Base-by-base conservation (phyloP, 306 rosid genomes). In the Castanopsis chinensis region DNA sequence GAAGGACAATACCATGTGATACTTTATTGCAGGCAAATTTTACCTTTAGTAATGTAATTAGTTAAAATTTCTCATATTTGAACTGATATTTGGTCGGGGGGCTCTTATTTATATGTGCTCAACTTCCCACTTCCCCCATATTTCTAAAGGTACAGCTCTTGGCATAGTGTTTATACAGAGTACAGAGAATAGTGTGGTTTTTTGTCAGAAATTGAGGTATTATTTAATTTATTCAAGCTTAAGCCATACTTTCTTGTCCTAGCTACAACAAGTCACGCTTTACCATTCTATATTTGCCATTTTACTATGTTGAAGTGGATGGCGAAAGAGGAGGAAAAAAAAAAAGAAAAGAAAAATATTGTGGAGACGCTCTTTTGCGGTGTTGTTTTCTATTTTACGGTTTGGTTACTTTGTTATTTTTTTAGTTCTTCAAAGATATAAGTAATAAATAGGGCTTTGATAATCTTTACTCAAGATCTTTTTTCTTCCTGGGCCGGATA, bases 31-130 rank as follows among this genome's bases (percentile, higher is more conserved):
- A 75, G 70, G 74, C 73, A 75, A 76, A 77, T 49, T 54, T 37
- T 67, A 73, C 71, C 76, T 12, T 71, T 76, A 11, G 70, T 60
- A 51, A 54, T 89, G 93, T 91, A 91, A 89, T 86, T 91, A 88
- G 77, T 76, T 71, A 75, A 25, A 49, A 2, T 32, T 60, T 57
- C 4, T 56, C 27, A 13, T 45, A 45, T 18, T 70, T 14, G 17
- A 27, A 9, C 45, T 45, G 25, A 30, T 27, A 69, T 78, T 71
- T 53, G 37, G 74, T 4, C 18, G 52, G 64, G 75, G 21, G 61
- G 65, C 74, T 73, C 41, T 72, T 13, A 15, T 43, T 57, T 74
- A 32, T 56, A 11, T 75, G 43, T 25, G 43, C 8, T 45, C 45
- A 35, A 33, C 28, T 58, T 58, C 2, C 64, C 64, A 52, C 69